These are phyloP conservation scores for Mallotus nudiflorus DNA, from an alignment of 345 rosid species.

Conservation along the genomic window DNA sequence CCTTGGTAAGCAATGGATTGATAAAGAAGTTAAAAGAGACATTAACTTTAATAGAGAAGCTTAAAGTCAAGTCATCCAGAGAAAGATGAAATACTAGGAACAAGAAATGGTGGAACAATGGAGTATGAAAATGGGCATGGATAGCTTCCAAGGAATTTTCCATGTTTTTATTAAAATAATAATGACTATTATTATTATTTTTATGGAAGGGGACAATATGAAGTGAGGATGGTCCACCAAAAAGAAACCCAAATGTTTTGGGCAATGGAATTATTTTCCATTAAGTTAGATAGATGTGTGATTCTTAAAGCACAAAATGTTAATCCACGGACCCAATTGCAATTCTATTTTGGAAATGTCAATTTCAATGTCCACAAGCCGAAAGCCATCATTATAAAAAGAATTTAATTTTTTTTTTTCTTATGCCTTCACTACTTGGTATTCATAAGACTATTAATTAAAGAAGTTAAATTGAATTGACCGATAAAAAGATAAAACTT, in stretches of 20 bases:
- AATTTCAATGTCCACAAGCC: neutral
- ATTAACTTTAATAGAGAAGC: neutral
- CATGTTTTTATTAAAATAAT: too few species aligned
- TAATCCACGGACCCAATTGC: neutral
- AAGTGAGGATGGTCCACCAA: constrained; percentile 16
- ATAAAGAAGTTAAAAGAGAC: too few species aligned
- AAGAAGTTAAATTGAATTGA: too few species aligned
- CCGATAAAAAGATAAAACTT: too few species aligned
- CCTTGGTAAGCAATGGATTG: neutral
- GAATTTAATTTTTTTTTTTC: too few species aligned
- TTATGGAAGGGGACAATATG: neutral
- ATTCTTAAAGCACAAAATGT: constrained; percentile 5
- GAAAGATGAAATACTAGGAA: neutral
- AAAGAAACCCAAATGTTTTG: neutral
- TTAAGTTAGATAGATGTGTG: constrained; percentile 25
- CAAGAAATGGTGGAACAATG: neutral
- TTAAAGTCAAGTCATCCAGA: constrained; percentile 14
- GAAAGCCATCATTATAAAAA: neutral
- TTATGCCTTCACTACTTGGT: too few species aligned
- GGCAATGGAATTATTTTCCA: neutral
- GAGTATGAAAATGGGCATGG: constrained; percentile 10
- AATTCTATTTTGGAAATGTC: neutral
- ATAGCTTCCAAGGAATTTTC: constrained; percentile 29
- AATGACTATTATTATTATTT: constrained; percentile 6
- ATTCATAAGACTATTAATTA: too few species aligned